Evolutionary conservation across 805 yeast species (phyloP), one percentile per base, ranked within the genome.

Genomic region (Wickerhamomyces canadensis): DNA sequence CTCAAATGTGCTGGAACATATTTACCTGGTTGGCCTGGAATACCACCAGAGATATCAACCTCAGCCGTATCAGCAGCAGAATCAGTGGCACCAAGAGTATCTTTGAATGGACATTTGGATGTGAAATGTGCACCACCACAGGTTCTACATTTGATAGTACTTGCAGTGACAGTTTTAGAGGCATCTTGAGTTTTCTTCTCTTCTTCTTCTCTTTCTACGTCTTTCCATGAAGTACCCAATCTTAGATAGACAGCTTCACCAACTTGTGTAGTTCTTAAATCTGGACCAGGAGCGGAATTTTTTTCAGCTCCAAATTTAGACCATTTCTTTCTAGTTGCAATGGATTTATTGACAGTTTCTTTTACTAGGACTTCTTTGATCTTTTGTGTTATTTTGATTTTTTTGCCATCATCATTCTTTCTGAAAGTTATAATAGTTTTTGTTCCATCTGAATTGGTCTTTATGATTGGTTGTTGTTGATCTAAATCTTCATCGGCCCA

Each of bases 81-180:
- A 25, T 70, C 66, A 27, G 67, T 62, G 36, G 70, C 68, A 33
- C 67, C 85, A 60, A 91, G 70, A 27, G 93, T 84, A 54, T 83
- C 94, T 68, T 84, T 89, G 76, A 78, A 87, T 46, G 98, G 98
- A 84, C 99, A 93, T 68, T 83, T 81, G 61, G 87, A 68, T 29
- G 97, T 84, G 75, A 80, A 85, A 72, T 93, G 99, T 50, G 78
- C 83, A 58, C 96, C 96, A 43, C 84, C 84, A 82, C 99, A 93
- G 38, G 74, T 68, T 76, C 97, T 85, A 77, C 98, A 93, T 52
- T 64, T 67, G 47, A 78, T 63, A 44, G 74, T 60, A 51, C 67
- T 70, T 47, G 67, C 66, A 59, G 62, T 62, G 47, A 60, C 64
- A 57, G 63, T 66, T 68, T 58, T 71, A 59, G 65, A 64, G 54